These are phyloP conservation scores for Vaccinium macrocarpon DNA, from an alignment of 148 eudicot genomes.

Conservation along the genomic window DNA sequence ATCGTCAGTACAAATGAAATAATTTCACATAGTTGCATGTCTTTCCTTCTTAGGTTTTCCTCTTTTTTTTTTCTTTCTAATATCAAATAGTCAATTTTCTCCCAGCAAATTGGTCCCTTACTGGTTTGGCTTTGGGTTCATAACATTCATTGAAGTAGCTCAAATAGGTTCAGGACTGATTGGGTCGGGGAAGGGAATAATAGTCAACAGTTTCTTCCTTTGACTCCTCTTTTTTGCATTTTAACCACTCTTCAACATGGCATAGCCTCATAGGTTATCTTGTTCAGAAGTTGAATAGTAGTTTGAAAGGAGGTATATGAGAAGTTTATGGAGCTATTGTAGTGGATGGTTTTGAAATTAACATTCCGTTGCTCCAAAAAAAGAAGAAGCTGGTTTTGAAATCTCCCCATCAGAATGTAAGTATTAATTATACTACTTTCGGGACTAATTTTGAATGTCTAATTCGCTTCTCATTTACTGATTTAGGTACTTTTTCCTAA, in stretches of 20 bases:
- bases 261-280: neutral
- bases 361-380: too few relatives aligned
- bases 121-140: neutral
- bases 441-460: neutral
- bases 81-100: neutral
- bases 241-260: neutral
- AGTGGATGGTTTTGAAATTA: neutral
- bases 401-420: neutral
- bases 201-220: neutral
- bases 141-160: neutral
- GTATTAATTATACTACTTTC: neutral
- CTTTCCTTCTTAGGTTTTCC: slow-evolving; percentile 2
- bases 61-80: neutral
- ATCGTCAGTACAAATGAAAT: neutral
- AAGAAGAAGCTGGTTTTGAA: neutral
- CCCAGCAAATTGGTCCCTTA: neutral
- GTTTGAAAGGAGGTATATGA: neutral
- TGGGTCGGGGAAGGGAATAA: neutral
- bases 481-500: neutral
- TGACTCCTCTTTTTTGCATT: neutral
- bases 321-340: neutral
- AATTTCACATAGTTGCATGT: neutral
- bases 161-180: neutral
- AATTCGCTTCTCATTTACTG: neutral
- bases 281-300: neutral